These are phyloP conservation scores for Solanum medicagineum DNA, from an alignment of 257 asterid genomes.

Conservation along the genomic window DNA sequence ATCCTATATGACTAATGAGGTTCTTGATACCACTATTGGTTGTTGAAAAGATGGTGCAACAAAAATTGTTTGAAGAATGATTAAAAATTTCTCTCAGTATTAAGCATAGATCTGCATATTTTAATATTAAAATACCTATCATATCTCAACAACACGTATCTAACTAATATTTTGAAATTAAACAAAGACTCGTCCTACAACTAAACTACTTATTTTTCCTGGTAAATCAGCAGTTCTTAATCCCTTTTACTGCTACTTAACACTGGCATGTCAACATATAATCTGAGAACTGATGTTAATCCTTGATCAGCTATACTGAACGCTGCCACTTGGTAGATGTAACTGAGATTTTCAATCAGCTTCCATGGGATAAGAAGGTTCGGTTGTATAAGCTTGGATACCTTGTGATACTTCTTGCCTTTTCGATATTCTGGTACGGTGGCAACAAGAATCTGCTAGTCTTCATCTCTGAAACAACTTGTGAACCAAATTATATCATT, in stretches of 20 bases:
- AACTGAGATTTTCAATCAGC: constrained; percentile 84
- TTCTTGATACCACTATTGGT: not conserved
- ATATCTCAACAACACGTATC: not conserved
- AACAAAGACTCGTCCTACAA: not conserved
- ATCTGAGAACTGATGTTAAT: constrained; percentile 6
- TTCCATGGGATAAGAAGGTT: constrained; percentile 52
- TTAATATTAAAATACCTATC: not conserved
- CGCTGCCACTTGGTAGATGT: constrained; percentile 59
- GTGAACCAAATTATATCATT: not conserved
- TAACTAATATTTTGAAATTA: no score
- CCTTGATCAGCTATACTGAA: constrained; percentile 36
- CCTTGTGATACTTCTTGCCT: constrained; percentile 34
- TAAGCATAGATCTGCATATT: not conserved
- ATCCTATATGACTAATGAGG: not conserved
- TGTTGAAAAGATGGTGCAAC: not conserved
- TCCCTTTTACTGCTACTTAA: not conserved
- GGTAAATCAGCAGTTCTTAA: not conserved
- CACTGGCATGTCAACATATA: not conserved
- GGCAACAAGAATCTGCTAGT: not conserved
- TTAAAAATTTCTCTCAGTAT: not conserved
- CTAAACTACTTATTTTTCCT: not conserved
- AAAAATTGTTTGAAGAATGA: not conserved
- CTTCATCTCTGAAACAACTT: not conserved
- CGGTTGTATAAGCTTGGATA: constrained; percentile 70
- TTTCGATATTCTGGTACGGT: constrained; percentile 54